These are phyloP conservation scores for Xylariaceae sp. DNA, from an alignment of 2,329 filamentous ascomycete species.

Conservation along the genomic window DNA sequence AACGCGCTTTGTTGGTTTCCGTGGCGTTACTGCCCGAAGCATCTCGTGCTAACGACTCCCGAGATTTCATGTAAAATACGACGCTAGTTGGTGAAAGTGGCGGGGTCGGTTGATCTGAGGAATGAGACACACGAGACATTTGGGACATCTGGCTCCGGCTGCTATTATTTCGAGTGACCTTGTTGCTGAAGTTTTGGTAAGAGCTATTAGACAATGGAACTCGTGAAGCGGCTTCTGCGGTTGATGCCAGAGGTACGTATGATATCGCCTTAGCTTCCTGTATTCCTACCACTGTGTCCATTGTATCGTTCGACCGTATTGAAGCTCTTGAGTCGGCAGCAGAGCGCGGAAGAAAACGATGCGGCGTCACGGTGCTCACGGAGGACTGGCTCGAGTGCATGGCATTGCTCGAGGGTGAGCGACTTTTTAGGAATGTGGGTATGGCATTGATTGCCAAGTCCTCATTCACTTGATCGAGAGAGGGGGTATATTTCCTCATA, in stretches of 20 bases:
- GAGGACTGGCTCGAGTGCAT: slow-evolving; percentile 24
- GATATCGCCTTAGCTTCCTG: slow-evolving; percentile 40
- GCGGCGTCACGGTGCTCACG: slow-evolving; percentile 20
- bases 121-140: slow-evolving; percentile 27
- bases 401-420: slow-evolving; percentile 23
- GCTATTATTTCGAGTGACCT: slow-evolving; percentile 4
- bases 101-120: slow-evolving; percentile 43
- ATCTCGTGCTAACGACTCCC: slow-evolving; percentile 32
- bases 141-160: slow-evolving; percentile 16
- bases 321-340: slow-evolving; percentile 35
- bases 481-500: slow-evolving; percentile 26
- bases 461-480: slow-evolving; percentile 38
- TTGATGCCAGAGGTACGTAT: slow-evolving; percentile 32
- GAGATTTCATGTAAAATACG: slow-evolving; percentile 44
- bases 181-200: slow-evolving; percentile 11
- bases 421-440: slow-evolving; percentile 17
- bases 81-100: slow-evolving; percentile 50
- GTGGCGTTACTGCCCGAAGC: slow-evolving; percentile 18
- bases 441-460: slow-evolving; percentile 39
- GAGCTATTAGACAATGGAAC: slow-evolving; percentile 15
- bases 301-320: slow-evolving; percentile 34
- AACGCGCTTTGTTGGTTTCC: slow-evolving; percentile 36
- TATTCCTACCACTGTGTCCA: slow-evolving; percentile 31
- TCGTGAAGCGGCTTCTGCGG: slow-evolving; percentile 22
- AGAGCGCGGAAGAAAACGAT: slow-evolving; percentile 14